Conservation (phyloP, 2,329 filamentous ascomycete species). For the Xylariales sp. region DNA sequence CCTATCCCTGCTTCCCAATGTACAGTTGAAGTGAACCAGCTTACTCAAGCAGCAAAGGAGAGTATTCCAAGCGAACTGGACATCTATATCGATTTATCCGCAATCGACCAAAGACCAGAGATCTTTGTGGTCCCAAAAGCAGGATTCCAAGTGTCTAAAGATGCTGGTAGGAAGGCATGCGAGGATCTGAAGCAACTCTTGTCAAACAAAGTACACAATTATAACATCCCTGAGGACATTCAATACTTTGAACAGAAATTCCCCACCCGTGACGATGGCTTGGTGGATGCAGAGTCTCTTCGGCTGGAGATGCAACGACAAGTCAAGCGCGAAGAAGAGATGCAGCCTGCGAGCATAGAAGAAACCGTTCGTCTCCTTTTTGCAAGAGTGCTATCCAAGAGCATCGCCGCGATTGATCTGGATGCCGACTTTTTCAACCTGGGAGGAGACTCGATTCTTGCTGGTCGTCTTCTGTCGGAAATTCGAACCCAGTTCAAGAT, state of each 20-base stretch:
- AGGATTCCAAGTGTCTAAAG: neutral
- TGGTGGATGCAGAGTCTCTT: neutral
- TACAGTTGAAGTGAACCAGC: constrained; percentile 19
- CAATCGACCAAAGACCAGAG: neutral
- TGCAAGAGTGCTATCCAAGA: constrained; percentile 36
- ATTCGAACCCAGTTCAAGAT: constrained; percentile 45
- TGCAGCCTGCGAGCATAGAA: neutral
- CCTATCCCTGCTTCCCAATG: constrained; percentile 32
- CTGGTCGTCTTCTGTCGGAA: constrained; percentile 45
- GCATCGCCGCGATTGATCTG: constrained; percentile 29
- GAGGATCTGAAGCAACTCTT: constrained; percentile 6
- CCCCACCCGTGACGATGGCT: neutral
- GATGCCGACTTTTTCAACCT: constrained; percentile 42
- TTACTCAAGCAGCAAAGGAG: constrained; percentile 13
- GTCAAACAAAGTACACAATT: constrained; percentile 19
- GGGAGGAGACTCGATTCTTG: constrained; percentile 48
- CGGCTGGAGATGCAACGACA: constrained; percentile 2
- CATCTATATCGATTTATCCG: constrained; percentile 5
- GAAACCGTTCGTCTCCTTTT: constrained; percentile 27
- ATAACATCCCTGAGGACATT: constrained; percentile 12
- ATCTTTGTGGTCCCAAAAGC: constrained; percentile 5
- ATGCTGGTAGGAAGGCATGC: neutral
- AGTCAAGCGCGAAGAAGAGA: neutral
- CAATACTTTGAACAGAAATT: constrained; percentile 3
- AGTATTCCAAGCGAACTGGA: constrained; percentile 5